Evolutionary conservation across 257 asterid genomes (phyloP).

Genomic region (Fraxinus excelsior): DNA sequence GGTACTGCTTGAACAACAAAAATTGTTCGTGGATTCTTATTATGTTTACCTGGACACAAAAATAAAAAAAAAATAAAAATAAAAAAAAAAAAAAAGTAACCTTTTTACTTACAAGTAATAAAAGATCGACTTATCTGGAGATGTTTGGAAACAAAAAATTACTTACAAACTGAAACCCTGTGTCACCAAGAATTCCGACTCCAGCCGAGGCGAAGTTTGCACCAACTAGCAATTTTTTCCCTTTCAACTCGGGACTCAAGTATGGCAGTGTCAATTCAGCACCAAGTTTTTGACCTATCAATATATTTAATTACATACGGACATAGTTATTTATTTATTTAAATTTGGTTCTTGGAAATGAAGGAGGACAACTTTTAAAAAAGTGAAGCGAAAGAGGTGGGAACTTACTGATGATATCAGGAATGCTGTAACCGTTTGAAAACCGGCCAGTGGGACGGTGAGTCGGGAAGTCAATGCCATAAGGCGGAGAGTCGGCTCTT

Average conservation of each 20-base stretch:
- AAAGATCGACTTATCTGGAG: neutral
- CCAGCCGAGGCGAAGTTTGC: constrained; percentile 95
- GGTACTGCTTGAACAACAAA: constrained; percentile 43
- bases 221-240: constrained; percentile 66
- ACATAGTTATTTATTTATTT: neutral
- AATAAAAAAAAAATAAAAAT: neutral
- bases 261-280: constrained; percentile 69
- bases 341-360: neutral
- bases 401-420: constrained; percentile 68
- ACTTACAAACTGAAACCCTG: constrained; percentile 84
- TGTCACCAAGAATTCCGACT: constrained; percentile 74
- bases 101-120: neutral
- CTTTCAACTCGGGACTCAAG: constrained; percentile 56
- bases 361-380: neutral
- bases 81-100: neutral
- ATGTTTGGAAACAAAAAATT: too few species aligned
- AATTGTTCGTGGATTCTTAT: constrained; percentile 52
- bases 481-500: constrained; percentile 79
- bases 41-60: constrained; percentile 45
- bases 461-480: constrained; percentile 75
- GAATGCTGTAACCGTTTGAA: constrained; percentile 69
- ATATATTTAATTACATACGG: neutral
- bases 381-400: neutral
- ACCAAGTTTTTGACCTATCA: constrained; percentile 66
- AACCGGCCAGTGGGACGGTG: constrained; percentile 82